phyloP scores from a whole-genome alignment of 495 filamentous ascomycete species.

The Talaromyces ruber region DNA sequence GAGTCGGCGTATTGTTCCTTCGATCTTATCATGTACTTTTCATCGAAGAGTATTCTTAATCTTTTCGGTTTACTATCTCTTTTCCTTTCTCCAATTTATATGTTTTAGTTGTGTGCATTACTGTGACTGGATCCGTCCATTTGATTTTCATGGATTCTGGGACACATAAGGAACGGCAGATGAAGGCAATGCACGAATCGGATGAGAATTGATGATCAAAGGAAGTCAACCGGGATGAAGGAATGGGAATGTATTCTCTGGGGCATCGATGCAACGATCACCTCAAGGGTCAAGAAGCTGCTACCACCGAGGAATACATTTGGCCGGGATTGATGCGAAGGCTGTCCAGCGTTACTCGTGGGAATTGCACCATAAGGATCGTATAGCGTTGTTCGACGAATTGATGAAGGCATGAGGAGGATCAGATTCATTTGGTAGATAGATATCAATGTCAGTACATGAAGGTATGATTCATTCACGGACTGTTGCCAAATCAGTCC shows the following conservation, averaged over 20 bases:
- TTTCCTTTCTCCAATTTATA: background rate
- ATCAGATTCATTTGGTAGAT: background rate
- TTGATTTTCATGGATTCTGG: background rate
- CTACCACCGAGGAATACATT: background rate
- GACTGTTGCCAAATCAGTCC: background rate
- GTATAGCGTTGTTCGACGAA: background rate
- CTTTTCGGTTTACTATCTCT: background rate
- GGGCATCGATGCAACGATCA: background rate
- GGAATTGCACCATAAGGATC: background rate
- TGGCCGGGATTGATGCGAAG: background rate
- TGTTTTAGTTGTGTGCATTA: background rate
- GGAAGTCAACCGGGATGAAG: background rate
- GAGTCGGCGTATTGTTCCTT: slow-evolving; percentile 6
- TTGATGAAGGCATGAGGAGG: background rate
- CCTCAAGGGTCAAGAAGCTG: background rate
- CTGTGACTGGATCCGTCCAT: background rate
- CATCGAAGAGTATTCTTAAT: background rate
- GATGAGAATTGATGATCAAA: background rate
- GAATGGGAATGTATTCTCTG: background rate
- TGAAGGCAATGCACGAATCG: background rate
- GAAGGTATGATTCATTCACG: background rate
- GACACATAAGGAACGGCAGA: background rate
- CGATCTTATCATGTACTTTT: background rate
- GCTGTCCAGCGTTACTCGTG: background rate
- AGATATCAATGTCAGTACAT: background rate